Evolutionary conservation across 306 rosid species (phyloP), one percentile per base, ranked within the genome.

Genomic region (Prunus mira): DNA sequence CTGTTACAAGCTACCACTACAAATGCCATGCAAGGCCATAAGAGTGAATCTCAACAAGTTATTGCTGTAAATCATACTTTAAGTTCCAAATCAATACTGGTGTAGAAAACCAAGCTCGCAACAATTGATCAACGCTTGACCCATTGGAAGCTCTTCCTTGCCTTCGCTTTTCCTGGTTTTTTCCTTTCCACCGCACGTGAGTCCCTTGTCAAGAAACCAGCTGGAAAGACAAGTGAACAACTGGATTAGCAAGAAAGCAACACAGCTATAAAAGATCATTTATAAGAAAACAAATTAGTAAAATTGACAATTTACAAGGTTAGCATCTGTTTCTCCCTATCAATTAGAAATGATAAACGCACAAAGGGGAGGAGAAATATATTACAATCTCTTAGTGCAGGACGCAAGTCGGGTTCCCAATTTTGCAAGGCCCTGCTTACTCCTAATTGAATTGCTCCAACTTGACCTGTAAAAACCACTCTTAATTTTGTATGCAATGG

Each of bases 111-210:
- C 55, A 67, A 79, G 63, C 43, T 76, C 25, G 13, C 3, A 74
- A 64, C 11, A 56, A 46, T 28, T 14, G 56, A 65, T 88, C 77
- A 95, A 83, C 99, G 97, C 83, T 95, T 95, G 85, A 95, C 97
- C 99, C 99, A 95, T 83, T 95, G 99, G 92, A 84, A 92, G 85
- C 97, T 92, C 85, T 89, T 95, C 76, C 99, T 90, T 87, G 99
- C 99, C 87, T 90, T 92, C 24, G 99, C 99, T 67, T 90, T 92
- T 76, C 97, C 99, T 0, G 99, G 97, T 70, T 95, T 95, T 77
- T 95, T 95, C 93, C 99, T 89, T 86, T 95, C 99, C 28, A 95
- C 99, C 71, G 87, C 96, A 50, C 97, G 85, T 18, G 97, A 47
- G 61, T 95, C 97, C 83, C 99, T 89, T 12, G 99, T 95, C 86